Percentiles rank a stretch among this genome's conserved stretches.
phyloP scores from a whole-genome alignment of 805 yeast species.

The Cyberlindnera galapagoensis region DNA sequence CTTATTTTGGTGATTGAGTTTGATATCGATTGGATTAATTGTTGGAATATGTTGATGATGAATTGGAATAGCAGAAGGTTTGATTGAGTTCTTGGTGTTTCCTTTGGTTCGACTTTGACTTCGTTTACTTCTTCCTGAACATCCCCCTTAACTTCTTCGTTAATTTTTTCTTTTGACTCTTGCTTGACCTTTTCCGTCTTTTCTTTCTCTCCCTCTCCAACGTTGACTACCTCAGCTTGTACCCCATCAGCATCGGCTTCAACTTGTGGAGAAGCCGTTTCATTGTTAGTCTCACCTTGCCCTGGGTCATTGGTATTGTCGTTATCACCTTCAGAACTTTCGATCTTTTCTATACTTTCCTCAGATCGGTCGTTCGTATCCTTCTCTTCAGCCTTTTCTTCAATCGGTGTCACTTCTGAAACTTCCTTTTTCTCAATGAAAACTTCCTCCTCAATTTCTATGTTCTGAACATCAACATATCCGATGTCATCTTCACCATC shows the following conservation, averaged over 20 bases:
- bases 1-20: slow-evolving; percentile 30
- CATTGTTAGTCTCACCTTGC: background rate
- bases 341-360: slow-evolving; percentile 16
- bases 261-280: background rate
- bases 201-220: background rate
- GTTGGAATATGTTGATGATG: slow-evolving; percentile 27
- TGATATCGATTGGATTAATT: slow-evolving; percentile 26
- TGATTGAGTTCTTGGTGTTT: slow-evolving; percentile 15
- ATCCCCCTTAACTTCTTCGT: too few relatives aligned
- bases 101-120: too few relatives aligned
- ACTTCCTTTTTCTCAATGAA: background rate
- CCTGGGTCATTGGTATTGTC: background rate
- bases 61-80: slow-evolving; percentile 32
- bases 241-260: background rate
- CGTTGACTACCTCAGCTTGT: too few relatives aligned
- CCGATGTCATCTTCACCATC: slow-evolving; percentile 25
- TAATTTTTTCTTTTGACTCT: too few relatives aligned
- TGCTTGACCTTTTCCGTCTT: too few relatives aligned
- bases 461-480: slow-evolving; percentile 12
- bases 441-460: slow-evolving; percentile 1
- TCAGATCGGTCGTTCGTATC: background rate
- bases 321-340: slow-evolving; percentile 5
- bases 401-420: slow-evolving; percentile 1
- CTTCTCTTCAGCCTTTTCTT: background rate
- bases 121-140: too few relatives aligned